Evolutionary conservation across 78 protist species (phyloP).

Genomic region (Isochrysis galbana): DNA sequence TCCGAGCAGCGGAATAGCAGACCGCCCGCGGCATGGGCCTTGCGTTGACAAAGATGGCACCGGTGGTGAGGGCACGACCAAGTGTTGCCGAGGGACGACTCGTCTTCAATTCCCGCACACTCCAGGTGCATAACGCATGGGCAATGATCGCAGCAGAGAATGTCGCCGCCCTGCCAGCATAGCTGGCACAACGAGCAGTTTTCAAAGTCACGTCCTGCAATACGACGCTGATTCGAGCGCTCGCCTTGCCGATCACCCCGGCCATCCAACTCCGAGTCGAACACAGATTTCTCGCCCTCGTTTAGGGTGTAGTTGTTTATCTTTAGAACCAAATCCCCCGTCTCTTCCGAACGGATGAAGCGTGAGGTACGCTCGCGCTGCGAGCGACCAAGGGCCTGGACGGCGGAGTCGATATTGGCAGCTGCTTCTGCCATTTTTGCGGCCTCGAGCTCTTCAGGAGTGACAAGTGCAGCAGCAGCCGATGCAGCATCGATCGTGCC

Average conservation of each 20-base stretch:
- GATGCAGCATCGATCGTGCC: background rate
- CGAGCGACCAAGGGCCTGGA: background rate
- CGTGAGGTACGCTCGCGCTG: slow-evolving; percentile 4
- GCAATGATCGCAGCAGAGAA: slow-evolving; percentile 19
- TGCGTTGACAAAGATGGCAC: slow-evolving; percentile 15
- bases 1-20: slow-evolving; percentile 41
- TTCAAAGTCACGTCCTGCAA: background rate
- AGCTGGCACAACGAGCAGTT: slow-evolving; percentile 1
- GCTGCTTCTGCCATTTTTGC: background rate
- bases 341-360: background rate
- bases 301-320: slow-evolving; percentile 7
- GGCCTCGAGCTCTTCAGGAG: background rate
- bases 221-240: background rate
- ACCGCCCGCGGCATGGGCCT: slow-evolving; percentile 28
- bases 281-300: slow-evolving; percentile 32
- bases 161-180: slow-evolving; percentile 32
- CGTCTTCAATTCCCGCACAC: slow-evolving; percentile 20
- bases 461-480: background rate
- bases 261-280: background rate
- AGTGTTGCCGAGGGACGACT: background rate
- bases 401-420: background rate
- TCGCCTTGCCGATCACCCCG: background rate
- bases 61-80: slow-evolving; percentile 38
- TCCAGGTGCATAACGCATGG: background rate
- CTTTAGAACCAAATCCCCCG: background rate